A percentile compares a stretch with the other conserved stretches of the same genome.
These are phyloP conservation scores for Raphanus sativus DNA, from an alignment of 345 rosid genomes.

Conservation along the genomic window DNA sequence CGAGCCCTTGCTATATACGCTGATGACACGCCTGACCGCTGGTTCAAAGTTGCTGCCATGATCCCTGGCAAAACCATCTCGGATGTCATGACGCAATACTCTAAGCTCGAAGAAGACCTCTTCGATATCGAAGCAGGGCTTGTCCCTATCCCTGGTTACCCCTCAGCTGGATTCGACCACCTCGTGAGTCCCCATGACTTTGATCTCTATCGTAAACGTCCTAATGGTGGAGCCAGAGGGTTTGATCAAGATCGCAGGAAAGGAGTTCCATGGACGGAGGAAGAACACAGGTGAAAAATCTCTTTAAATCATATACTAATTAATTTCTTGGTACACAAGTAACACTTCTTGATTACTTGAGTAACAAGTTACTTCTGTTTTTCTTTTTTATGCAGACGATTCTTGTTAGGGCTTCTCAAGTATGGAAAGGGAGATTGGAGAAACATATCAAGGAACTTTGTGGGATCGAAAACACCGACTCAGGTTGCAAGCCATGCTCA, in stretches of 20 bases:
- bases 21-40: slow-evolving; percentile 88
- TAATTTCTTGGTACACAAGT: slow-evolving; percentile 6
- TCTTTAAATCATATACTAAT: too few species aligned
- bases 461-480: slow-evolving; percentile 87
- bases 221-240: slow-evolving; percentile 26
- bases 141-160: slow-evolving; percentile 78
- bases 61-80: slow-evolving; percentile 93
- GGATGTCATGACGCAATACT: slow-evolving; percentile 87
- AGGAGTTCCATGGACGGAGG: slow-evolving; percentile 99
- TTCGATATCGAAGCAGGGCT: slow-evolving; percentile 94
- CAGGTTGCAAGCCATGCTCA: slow-evolving; percentile 99
- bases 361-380: background rate
- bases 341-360: background rate
- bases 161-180: slow-evolving; percentile 61
- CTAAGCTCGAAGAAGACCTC: slow-evolving; percentile 87
- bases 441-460: slow-evolving; percentile 85
- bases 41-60: slow-evolving; percentile 78
- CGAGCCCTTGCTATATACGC: slow-evolving; percentile 76
- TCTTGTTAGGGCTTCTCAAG: slow-evolving; percentile 83
- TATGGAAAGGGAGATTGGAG: slow-evolving; percentile 99
- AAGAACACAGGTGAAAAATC: slow-evolving; percentile 79
- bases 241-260: slow-evolving; percentile 86
- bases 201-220: slow-evolving; percentile 33
- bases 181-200: slow-evolving; percentile 42
- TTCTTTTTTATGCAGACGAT: slow-evolving; percentile 52